Evolutionary conservation across 2,329 filamentous ascomycete genomes (phyloP).

Genomic region (Calonectria honghensis): DNA sequence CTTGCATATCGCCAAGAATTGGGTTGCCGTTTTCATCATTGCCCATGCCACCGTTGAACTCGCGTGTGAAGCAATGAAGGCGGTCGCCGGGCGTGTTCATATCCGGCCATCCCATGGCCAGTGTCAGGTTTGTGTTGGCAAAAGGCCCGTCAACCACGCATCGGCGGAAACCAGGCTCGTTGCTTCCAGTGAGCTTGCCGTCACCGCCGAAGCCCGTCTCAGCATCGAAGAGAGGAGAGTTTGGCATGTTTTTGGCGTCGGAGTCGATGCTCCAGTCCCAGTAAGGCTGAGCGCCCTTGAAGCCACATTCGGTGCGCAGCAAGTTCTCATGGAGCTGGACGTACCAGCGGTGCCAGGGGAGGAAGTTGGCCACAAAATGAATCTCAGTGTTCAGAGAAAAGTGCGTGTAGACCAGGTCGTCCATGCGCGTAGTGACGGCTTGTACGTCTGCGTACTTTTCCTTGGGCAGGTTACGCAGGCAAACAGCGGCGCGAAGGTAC

Average conservation of each 20-base stretch:
- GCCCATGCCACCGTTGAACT: constrained; percentile 1
- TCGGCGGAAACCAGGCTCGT: background rate
- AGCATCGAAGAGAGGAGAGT: constrained; percentile 8
- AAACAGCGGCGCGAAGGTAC: constrained; percentile 17
- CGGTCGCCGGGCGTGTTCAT: background rate
- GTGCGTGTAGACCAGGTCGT: background rate
- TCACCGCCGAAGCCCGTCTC: background rate
- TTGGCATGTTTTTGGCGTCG: background rate
- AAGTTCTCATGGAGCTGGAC: background rate
- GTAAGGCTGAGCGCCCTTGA: background rate
- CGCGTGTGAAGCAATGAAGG: constrained; percentile 7
- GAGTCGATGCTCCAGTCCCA: constrained; percentile 19
- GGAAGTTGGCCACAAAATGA: constrained; percentile 12
- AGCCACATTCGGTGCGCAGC: constrained; percentile 6
- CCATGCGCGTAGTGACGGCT: constrained; percentile 12
- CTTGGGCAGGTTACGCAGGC: constrained; percentile 1
- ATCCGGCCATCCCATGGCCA: constrained; percentile 12
- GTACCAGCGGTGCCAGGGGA: constrained; percentile 12
- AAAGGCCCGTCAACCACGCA: constrained; percentile 2
- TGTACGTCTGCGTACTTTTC: background rate
- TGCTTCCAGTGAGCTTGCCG: constrained; percentile 3
- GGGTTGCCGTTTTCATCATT: background rate
- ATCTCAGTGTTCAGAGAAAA: background rate
- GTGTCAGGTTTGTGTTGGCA: constrained; percentile 4
- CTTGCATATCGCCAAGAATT: background rate